phyloP scores from a whole-genome alignment of 495 filamentous ascomycete genomes.

The Antarctomyces pellizariae region DNA sequence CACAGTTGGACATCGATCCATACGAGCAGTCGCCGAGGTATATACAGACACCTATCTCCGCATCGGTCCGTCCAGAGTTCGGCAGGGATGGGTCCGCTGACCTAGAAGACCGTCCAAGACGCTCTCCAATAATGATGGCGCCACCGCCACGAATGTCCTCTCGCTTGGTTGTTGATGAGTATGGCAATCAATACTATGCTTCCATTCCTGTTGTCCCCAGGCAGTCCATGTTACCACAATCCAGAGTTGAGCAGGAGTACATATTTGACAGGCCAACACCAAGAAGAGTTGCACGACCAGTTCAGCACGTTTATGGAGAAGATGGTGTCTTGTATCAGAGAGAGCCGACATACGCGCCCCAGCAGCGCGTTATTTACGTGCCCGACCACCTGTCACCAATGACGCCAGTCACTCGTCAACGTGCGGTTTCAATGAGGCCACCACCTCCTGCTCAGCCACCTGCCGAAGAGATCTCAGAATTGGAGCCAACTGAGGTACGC shows the following conservation, averaged over 20 bases:
- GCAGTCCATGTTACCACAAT: slow-evolving; percentile 19
- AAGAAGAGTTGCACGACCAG: slow-evolving; percentile 28
- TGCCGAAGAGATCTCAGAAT: too few species aligned
- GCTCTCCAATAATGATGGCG: slow-evolving; percentile 25
- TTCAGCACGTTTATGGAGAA: slow-evolving; percentile 22
- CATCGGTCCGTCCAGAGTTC: too few species aligned
- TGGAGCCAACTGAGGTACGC: too few species aligned
- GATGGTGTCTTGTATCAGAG: slow-evolving; percentile 21
- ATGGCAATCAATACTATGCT: slow-evolving; percentile 44
- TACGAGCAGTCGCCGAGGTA: too few species aligned
- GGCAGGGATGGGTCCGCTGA: too few species aligned
- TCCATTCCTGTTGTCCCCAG: slow-evolving; percentile 21
- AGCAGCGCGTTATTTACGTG: slow-evolving; percentile 7
- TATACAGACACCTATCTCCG: too few species aligned
- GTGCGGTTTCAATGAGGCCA: too few species aligned
- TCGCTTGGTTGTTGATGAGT: slow-evolving; percentile 45
- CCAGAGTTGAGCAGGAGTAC: slow-evolving; percentile 19
- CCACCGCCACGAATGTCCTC: slow-evolving; percentile 25
- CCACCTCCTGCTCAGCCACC: too few species aligned
- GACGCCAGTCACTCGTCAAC: too few species aligned
- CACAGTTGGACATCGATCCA: too few species aligned
- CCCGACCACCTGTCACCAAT: slow-evolving; percentile 5
- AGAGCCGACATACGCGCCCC: slow-evolving; percentile 11
- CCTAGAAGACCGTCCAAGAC: slow-evolving; percentile 27
- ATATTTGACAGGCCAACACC: slow-evolving; percentile 23